Evolutionary conservation across 345 rosid genomes (phyloP).

Genomic region (Acer campestre): DNA sequence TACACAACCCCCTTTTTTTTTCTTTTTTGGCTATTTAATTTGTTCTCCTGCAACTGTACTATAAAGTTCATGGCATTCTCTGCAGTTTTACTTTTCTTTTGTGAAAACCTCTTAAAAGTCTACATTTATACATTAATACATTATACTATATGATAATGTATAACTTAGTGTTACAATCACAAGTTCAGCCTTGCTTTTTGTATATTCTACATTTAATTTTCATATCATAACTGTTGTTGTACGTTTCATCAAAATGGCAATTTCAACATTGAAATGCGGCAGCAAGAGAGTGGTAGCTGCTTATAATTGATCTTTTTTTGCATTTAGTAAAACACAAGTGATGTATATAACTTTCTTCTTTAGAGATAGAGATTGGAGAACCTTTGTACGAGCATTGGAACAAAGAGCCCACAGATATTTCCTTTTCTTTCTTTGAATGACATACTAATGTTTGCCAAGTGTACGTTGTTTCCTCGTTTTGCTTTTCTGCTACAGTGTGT

Average conservation of each 20-base stretch:
- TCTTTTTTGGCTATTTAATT: background rate
- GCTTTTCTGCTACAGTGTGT: background rate
- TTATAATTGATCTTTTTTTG: background rate
- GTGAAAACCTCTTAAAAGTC: too few relatives aligned
- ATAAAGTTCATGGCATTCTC: background rate
- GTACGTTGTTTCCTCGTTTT: background rate
- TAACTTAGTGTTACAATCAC: background rate
- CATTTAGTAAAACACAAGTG: background rate
- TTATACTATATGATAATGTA: background rate
- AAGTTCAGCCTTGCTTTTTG: background rate
- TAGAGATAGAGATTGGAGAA: background rate
- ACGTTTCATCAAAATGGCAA: background rate
- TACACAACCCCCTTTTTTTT: too few relatives aligned
- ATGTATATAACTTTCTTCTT: background rate
- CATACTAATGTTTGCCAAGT: conserved; percentile 9
- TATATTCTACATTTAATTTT: background rate
- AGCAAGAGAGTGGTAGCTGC: background rate
- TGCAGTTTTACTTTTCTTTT: too few relatives aligned
- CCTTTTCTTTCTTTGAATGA: background rate
- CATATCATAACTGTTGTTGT: too few relatives aligned
- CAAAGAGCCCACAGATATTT: conserved; percentile 14
- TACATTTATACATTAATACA: background rate
- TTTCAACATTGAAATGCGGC: conserved; percentile 12
- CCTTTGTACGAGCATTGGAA: conserved; percentile 8
- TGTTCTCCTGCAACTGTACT: background rate